Evolutionary conservation across 352 stramenopile species (phyloP), one percentile per base, ranked within the genome.

Genomic region (Aphanomyces stellatus): DNA sequence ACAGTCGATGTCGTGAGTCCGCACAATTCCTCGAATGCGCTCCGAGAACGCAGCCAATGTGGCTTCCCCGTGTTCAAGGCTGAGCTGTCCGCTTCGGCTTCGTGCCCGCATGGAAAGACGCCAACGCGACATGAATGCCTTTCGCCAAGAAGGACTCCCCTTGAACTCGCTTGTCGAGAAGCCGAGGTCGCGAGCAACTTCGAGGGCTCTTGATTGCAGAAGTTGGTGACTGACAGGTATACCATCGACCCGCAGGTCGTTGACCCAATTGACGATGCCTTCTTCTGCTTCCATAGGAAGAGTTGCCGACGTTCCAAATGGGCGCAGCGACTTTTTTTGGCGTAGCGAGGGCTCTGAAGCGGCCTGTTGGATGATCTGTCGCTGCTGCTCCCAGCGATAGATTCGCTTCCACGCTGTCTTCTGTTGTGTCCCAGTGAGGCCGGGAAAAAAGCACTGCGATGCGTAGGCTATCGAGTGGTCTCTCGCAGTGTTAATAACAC

Each of bases 71-170:
- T 69, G 7, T 28, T 65, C 53, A 8, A 30, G 10, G 40, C 43
- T 17, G 7, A 46, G 31, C 48, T 79, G 71, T 3, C 37, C 62
- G 10, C 56, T 28, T 10, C 62, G 65, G n/a, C 53, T 72, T 13
- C 31, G 62, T 11, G 57, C 4, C 0, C 68, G 65, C 7, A 76
- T 31, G 0, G 63, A 62, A 6, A 81, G 19, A 8, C 25, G 49
- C 49, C 49, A 57, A n/a, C 49, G 49, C 6, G 25, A 33, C 49
- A 57, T 40, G 30, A 30, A 57, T 4, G 4, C 49, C 19, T 57
- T 30, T 3, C 25, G 4, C 49, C 49, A 57, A 57, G 25, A 15
- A 22, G 15, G 22, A n/a, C 49, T 57, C 7, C 15, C 49, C 31
- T 34, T 30, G 25, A 57, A 57, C 7, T 57, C 5, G 30, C 19